Conservation (phyloP, 768 basidiomycete genomes). For the Termitomyces sp. region DNA sequence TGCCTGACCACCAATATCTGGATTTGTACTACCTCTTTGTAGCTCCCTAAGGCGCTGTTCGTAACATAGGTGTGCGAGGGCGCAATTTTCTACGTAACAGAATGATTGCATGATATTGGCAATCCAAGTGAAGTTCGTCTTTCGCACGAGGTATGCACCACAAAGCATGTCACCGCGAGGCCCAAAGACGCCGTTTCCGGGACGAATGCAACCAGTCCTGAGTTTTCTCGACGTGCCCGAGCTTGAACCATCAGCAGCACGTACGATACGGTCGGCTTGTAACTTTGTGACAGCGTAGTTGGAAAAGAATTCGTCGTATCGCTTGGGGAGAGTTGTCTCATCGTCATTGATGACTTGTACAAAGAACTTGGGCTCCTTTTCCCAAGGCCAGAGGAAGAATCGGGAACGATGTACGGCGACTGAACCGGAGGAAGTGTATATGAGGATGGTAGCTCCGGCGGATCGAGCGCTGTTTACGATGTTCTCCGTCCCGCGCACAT, state of each 20-base stretch:
- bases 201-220: conserved; percentile 73
- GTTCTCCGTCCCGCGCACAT: conserved; percentile 65
- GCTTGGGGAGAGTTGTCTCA: conserved; percentile 45
- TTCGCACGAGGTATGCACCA: conserved; percentile 58
- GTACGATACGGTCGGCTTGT: conserved; percentile 48
- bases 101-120: conserved; percentile 56
- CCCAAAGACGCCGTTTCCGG: conserved; percentile 75
- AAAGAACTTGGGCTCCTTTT: conserved; percentile 50
- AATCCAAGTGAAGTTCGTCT: conserved; percentile 63
- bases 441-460: conserved; percentile 51
- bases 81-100: conserved; percentile 74
- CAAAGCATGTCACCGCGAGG: conserved; percentile 70
- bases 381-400: conserved; percentile 77
- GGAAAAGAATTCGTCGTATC: conserved; percentile 65
- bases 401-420: conserved; percentile 53
- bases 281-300: conserved; percentile 73
- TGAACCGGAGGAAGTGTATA: conserved; percentile 76
- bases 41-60: conserved; percentile 66
- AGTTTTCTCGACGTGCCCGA: conserved; percentile 29
- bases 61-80: conserved; percentile 67
- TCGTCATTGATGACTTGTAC: conserved; percentile 66
- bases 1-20: conserved; percentile 72
- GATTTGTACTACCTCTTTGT: conserved; percentile 26
- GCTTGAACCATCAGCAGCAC: conserved; percentile 28
- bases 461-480: conserved; percentile 54